Base-by-base conservation (phyloP, 192 early-diverging fungal species). In the Gorgonomyces haynaldii region DNA sequence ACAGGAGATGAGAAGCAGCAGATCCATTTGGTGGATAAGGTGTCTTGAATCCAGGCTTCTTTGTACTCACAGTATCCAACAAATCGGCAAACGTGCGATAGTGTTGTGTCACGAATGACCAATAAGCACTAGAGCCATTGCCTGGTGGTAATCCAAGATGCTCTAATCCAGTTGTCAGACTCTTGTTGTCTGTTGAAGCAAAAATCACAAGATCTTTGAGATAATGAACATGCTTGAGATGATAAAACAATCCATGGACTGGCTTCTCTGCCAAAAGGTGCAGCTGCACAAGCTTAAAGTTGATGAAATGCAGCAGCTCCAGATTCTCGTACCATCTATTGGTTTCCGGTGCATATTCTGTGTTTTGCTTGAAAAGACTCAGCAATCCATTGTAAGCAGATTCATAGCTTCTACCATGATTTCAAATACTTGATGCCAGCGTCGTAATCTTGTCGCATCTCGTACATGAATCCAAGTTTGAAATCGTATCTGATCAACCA, bases 401-500 rank as follows among this genome's bases (percentile, higher is more conserved):
- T 4, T 31, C 27, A 24, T 12, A 59, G n/a, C n/a, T n/a, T n/a
- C n/a, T n/a, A n/a, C n/a, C n/a, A n/a, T n/a, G n/a, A n/a, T 7
- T 10, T 0, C 4, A 12, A 50, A 5, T 57, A 70, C 71, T 52
- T 65, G 0, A 62, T 62, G 8, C 66, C 65, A 15, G 45, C 47
- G 12, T 77, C 74, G 35, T 72, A 48, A 30, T 77, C 73, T 39
- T 72, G 66, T 24, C 69, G 45, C 38, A 75, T 72, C 50, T 77
- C 74, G 2, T 68, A 64, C 55, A 76, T 67, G 19, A 72, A 65
- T 15, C 30, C 74, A 20, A 68, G 25, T 46, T 91, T 91, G 41
- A 68, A 86, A 42, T 91, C 85, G 52, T 91, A 89, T 10, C 88
- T 71, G 1, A 82, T 47, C 42, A 73, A 61, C 88, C 88, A 91